Percentiles rank a stretch among this genome's conserved stretches.
Conservation (phyloP, 75 land plant species). For the Selaginella tamariscina region DNA sequence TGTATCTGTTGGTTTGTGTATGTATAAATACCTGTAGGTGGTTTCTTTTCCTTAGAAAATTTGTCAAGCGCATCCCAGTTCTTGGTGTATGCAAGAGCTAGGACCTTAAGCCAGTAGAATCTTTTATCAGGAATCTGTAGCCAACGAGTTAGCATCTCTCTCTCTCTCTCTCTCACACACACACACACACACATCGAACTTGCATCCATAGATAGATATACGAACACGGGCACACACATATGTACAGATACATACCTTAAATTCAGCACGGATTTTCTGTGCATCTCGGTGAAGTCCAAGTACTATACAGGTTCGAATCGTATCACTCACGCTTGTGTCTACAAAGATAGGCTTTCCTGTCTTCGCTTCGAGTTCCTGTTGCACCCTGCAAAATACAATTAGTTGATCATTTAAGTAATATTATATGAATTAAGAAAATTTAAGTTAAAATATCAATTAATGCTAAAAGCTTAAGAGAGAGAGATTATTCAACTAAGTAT, state of each 20-base stretch:
- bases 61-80: slow-evolving; percentile 94
- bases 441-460: no score
- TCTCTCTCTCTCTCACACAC: no score
- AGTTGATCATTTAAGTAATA: background rate
- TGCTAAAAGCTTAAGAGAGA: no score
- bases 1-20: no score
- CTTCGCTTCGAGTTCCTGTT: slow-evolving; percentile 76
- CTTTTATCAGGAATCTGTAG: slow-evolving; percentile 90
- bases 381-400: slow-evolving; percentile 38
- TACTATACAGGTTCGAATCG: slow-evolving; percentile 94
- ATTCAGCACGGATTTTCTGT: slow-evolving; percentile 55
- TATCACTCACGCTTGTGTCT: slow-evolving; percentile 95
- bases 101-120: slow-evolving; percentile 96
- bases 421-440: no score
- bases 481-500: no score
- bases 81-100: slow-evolving; percentile 79
- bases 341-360: slow-evolving; percentile 94
- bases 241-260: slow-evolving; percentile 49
- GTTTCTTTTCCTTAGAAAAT: slow-evolving; percentile 87
- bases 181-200: background rate
- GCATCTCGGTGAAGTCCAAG: slow-evolving; percentile 82
- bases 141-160: no score
- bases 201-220: background rate
- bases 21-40: slow-evolving; percentile 60
- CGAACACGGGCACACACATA: background rate